These are phyloP conservation scores for Penicillium steckii DNA, from an alignment of 495 filamentous ascomycete genomes.

Conservation along the genomic window DNA sequence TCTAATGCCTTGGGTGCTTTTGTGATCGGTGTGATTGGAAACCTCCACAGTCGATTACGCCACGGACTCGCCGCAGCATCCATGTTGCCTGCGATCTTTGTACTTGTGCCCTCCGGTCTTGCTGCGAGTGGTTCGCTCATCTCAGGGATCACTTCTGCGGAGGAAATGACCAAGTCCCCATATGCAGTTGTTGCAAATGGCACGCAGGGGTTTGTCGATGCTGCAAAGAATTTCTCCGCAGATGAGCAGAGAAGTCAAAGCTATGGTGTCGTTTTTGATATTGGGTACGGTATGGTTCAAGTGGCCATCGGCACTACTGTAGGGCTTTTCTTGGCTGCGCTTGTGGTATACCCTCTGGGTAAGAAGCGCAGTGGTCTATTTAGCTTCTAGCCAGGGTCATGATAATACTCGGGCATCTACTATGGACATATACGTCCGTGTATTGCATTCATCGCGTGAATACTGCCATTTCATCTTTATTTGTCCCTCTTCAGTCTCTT, in stretches of 20 bases:
- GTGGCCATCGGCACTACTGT: slow-evolving; percentile 92
- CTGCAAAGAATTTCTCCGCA: slow-evolving; percentile 35
- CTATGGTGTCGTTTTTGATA: slow-evolving; percentile 69
- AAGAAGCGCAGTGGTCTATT: slow-evolving; percentile 90
- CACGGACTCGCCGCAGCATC: slow-evolving; percentile 85
- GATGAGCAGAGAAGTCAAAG: slow-evolving; percentile 23
- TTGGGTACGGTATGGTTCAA: slow-evolving; percentile 85
- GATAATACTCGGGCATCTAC: too few relatives aligned
- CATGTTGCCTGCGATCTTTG: slow-evolving; percentile 90
- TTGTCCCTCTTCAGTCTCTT: too few relatives aligned
- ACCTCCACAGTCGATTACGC: slow-evolving; percentile 80
- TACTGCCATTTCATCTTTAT: too few relatives aligned
- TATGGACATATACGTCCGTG: too few relatives aligned
- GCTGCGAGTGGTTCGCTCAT: slow-evolving; percentile 82
- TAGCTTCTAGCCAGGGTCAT: slow-evolving; percentile 59
- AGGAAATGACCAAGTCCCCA: slow-evolving; percentile 63
- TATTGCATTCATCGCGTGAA: too few relatives aligned
- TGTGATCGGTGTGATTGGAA: slow-evolving; percentile 81
- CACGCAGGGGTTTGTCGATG: slow-evolving; percentile 48
- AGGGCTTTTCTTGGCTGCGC: slow-evolving; percentile 79
- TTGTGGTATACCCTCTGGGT: slow-evolving; percentile 88
- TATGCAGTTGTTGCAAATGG: slow-evolving; percentile 50
- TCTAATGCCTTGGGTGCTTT: slow-evolving; percentile 80
- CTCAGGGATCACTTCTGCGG: slow-evolving; percentile 78
- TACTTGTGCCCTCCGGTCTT: slow-evolving; percentile 88